A percentile compares a stretch with the other conserved stretches of the same genome.
Conservation (phyloP, 768 basidiomycete species). For the Daedalea quercina region DNA sequence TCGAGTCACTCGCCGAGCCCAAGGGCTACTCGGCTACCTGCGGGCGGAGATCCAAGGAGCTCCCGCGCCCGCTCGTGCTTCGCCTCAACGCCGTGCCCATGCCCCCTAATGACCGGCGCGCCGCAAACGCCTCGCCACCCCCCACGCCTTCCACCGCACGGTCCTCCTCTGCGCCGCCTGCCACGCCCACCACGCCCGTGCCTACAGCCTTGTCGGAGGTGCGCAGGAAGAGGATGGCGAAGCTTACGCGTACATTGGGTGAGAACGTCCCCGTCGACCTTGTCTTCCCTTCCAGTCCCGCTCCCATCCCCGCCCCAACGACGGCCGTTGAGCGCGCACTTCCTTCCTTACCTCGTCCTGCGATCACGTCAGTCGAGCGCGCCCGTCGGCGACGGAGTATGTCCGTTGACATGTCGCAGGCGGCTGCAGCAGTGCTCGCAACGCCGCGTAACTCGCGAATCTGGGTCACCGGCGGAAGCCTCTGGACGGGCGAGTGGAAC, state of each 20-base stretch:
- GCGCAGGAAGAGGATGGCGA: constrained; percentile 47
- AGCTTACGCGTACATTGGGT: constrained; percentile 50
- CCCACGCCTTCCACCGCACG: constrained; percentile 12
- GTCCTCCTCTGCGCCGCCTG: neutral
- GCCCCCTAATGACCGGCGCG: constrained; percentile 20
- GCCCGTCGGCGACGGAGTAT: neutral
- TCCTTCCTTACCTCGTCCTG: neutral
- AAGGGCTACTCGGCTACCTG: neutral
- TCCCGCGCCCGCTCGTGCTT: constrained; percentile 26
- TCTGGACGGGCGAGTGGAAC: constrained; percentile 38
- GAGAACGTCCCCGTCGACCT: constrained; percentile 54
- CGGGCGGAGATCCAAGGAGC: constrained; percentile 5
- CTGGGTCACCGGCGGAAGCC: constrained; percentile 17
- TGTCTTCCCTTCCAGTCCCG: constrained; percentile 26
- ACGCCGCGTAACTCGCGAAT: constrained; percentile 7
- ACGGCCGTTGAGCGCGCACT: neutral
- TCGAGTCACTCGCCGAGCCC: constrained; percentile 12
- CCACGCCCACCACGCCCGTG: constrained; percentile 10
- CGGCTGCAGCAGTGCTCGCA: neutral
- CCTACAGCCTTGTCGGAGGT: constrained; percentile 19
- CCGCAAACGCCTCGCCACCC: constrained; percentile 27
- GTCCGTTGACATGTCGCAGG: neutral
- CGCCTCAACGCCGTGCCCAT: constrained; percentile 24
- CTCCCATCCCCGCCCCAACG: neutral
- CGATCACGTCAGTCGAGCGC: neutral